Percentiles rank a stretch among this genome's conserved stretches.
Evolutionary conservation across 441 rosid genomes (phyloP).

Genomic region (Corymbia citriodora): DNA sequence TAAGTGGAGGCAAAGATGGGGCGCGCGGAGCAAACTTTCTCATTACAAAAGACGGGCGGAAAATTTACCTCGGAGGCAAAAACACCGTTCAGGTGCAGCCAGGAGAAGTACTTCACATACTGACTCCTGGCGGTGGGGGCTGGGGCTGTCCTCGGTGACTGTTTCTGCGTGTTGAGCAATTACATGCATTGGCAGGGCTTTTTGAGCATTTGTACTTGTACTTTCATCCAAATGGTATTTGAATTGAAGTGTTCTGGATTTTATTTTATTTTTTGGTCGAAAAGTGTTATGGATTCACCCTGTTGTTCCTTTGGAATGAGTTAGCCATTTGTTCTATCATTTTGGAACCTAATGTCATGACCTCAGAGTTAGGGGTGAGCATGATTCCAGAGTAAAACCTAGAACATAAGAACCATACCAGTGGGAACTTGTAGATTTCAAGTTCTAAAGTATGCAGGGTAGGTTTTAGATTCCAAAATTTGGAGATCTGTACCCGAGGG

Average conservation of each 20-base stretch:
- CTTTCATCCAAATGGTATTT: not conserved
- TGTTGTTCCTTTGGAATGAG: not conserved
- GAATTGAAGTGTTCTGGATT: not conserved
- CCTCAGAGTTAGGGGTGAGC: not conserved
- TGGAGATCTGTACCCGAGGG: no score
- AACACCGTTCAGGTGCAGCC: constrained; percentile 67
- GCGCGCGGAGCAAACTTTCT: constrained; percentile 79
- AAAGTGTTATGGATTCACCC: not conserved
- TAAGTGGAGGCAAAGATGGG: constrained; percentile 72
- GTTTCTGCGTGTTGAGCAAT: not conserved
- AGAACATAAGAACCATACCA: no score
- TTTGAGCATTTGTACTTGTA: not conserved
- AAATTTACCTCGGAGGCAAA: constrained; percentile 78
- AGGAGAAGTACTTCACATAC: constrained; percentile 77
- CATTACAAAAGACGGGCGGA: constrained; percentile 49
- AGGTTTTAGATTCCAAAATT: no score
- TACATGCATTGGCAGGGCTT: not conserved
- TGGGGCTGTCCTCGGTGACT: constrained; percentile 44
- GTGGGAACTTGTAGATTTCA: no score
- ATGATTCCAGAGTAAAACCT: no score
- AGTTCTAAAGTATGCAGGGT: no score
- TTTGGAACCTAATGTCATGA: not conserved
- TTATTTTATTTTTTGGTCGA: no score
- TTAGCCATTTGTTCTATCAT: not conserved
- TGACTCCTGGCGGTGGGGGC: constrained; percentile 94